These are phyloP conservation scores for Petunia secreta DNA, from an alignment of 257 asterid species.

Conservation along the genomic window DNA sequence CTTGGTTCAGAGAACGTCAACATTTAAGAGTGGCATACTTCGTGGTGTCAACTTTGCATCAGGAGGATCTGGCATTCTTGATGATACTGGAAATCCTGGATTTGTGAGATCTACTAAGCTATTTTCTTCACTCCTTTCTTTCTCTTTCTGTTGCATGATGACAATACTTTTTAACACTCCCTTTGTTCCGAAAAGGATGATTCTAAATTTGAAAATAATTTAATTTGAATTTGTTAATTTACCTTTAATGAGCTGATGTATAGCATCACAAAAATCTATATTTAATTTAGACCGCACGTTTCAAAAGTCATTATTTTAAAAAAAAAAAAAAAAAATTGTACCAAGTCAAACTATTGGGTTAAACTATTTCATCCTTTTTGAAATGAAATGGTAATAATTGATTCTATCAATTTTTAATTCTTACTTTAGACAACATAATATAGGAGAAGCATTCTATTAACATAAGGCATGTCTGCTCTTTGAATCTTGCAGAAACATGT, in stretches of 20 bases:
- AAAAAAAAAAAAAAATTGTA: too few relatives aligned
- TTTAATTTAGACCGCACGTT: background rate
- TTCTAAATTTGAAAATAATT: background rate
- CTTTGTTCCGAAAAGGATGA: background rate
- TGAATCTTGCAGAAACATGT: constrained; percentile 27
- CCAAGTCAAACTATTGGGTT: too few relatives aligned
- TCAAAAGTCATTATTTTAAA: too few relatives aligned
- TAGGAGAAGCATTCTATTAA: too few relatives aligned
- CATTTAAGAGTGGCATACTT: constrained; percentile 32
- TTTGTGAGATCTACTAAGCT: constrained; percentile 27
- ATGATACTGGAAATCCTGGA: constrained; percentile 34
- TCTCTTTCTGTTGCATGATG: background rate
- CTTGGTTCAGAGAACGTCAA: constrained; percentile 33
- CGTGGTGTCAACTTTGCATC: constrained; percentile 68
- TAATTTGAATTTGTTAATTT: too few relatives aligned
- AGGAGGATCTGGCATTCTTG: constrained; percentile 59
- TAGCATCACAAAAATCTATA: too few relatives aligned
- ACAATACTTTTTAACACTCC: background rate
- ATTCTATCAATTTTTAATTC: too few relatives aligned
- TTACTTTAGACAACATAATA: too few relatives aligned
- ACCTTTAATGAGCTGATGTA: background rate
- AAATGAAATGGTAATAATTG: too few relatives aligned
- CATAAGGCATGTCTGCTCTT: too few relatives aligned
- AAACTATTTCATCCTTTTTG: too few relatives aligned
- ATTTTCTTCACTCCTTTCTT: background rate